A percentile compares a stretch with the other conserved stretches of the same genome.
Evolutionary conservation across 2,329 filamentous ascomycete genomes (phyloP).

Genomic region (Xylariales sp.): DNA sequence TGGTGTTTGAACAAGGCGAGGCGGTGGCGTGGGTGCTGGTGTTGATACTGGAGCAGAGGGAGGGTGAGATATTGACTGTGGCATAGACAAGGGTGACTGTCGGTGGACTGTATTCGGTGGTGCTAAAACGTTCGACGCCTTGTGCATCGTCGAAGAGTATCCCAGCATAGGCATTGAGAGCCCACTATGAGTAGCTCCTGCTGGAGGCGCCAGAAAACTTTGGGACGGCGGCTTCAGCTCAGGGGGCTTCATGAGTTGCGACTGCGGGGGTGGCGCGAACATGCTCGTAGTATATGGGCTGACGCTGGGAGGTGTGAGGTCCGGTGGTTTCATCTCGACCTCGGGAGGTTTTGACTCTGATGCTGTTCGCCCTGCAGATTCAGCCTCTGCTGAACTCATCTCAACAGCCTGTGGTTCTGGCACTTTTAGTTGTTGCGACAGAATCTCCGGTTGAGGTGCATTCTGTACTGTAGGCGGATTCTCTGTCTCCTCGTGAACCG

Average conservation of each 20-base stretch:
- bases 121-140: conserved; percentile 37
- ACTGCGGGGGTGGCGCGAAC: conserved; percentile 25
- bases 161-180: conserved; percentile 31
- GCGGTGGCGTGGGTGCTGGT: conserved; percentile 9
- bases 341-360: conserved; percentile 14
- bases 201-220: conserved; percentile 27
- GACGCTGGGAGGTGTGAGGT: conserved; percentile 23
- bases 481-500: conserved; percentile 1
- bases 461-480: too few relatives aligned
- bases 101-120: conserved; percentile 37
- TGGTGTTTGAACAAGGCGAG: conserved; percentile 9
- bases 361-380: conserved; percentile 5
- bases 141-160: conserved; percentile 24
- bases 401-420: background rate
- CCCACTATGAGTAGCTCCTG: conserved; percentile 23
- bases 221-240: conserved; percentile 24
- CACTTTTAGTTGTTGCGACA: background rate
- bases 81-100: conserved; percentile 31
- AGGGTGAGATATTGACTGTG: conserved; percentile 20
- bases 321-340: conserved; percentile 17
- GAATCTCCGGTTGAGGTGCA: background rate
- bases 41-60: conserved; percentile 14
- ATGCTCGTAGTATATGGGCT: conserved; percentile 28
- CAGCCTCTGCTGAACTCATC: background rate
- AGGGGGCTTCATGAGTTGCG: conserved; percentile 23